phyloP scores from a whole-genome alignment of 805 yeast species.

The Cyberlindnera xylosilytica region DNA sequence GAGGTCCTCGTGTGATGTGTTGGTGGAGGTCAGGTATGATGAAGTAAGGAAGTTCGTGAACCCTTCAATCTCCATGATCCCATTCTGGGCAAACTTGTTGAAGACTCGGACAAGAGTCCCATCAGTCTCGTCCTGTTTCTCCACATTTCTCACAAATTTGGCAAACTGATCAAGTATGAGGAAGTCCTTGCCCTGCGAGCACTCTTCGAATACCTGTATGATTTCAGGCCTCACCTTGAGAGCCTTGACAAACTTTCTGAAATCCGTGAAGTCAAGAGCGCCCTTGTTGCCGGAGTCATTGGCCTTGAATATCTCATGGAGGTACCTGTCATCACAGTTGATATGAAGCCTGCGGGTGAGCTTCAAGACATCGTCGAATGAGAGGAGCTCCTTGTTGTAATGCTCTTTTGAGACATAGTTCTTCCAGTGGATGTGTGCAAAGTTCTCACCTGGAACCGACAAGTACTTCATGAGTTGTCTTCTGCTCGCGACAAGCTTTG shows the following conservation, averaged over 20 bases:
- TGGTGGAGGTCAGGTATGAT: constrained; percentile 25
- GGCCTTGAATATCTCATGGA: constrained; percentile 47
- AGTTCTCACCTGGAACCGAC: constrained; percentile 58
- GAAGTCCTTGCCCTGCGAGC: constrained; percentile 24
- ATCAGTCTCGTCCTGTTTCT: constrained; percentile 40
- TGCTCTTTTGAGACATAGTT: constrained; percentile 40
- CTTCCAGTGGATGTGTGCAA: constrained; percentile 65
- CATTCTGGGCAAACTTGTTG: constrained; percentile 28
- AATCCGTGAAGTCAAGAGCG: constrained; percentile 64
- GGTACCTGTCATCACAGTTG: constrained; percentile 54
- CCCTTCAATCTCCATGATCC: constrained; percentile 14
- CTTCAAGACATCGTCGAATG: constrained; percentile 65
- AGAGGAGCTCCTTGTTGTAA: constrained; percentile 35
- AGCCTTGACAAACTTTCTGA: constrained; percentile 67
- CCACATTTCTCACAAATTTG: constrained; percentile 45
- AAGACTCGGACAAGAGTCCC: constrained; percentile 35
- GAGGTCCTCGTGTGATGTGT: constrained; percentile 34
- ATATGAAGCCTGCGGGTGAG: constrained; percentile 69
- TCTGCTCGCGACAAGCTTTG: constrained; percentile 52
- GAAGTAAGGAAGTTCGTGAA: constrained; percentile 31
- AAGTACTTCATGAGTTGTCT: constrained; percentile 61
- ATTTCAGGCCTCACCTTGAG: constrained; percentile 69
- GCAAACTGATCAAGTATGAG: constrained; percentile 33
- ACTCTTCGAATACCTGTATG: constrained; percentile 40
- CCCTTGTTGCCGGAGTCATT: constrained; percentile 51